Evolutionary conservation across 805 yeast species (phyloP).

Genomic region (Groenewaldozyma tartarivorans): DNA sequence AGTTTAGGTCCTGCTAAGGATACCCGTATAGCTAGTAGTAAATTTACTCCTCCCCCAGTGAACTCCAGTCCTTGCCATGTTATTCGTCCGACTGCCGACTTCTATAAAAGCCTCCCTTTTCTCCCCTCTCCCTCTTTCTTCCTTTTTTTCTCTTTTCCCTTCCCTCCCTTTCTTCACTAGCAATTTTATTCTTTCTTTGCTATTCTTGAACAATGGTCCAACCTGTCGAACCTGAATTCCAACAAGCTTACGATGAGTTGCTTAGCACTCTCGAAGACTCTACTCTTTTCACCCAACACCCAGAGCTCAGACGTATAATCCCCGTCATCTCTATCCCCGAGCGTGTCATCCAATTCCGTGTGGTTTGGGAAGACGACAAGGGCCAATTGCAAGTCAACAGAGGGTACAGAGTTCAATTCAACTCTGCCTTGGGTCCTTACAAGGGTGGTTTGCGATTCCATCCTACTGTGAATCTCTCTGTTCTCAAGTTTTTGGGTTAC

Average conservation of each 20-base stretch:
- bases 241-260: slow-evolving; percentile 96
- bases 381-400: slow-evolving; percentile 89
- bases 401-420: slow-evolving; percentile 97
- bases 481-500: slow-evolving; percentile 92
- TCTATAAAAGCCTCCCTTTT: neutral
- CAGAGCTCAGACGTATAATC: slow-evolving; percentile 79
- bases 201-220: slow-evolving; percentile 45
- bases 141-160: neutral
- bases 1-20: no score
- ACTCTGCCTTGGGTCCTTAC: slow-evolving; percentile 97
- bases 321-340: slow-evolving; percentile 92
- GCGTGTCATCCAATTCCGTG: slow-evolving; percentile 94
- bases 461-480: slow-evolving; percentile 91
- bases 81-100: no score
- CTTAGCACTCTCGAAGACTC: slow-evolving; percentile 83
- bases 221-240: slow-evolving; percentile 96
- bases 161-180: neutral
- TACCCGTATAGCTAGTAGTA: no score
- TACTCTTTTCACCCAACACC: slow-evolving; percentile 78
- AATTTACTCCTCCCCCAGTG: no score
- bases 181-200: neutral
- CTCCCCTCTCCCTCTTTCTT: neutral
- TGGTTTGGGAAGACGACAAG: slow-evolving; percentile 93
- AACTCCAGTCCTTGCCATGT: no score
- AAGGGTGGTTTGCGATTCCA: slow-evolving; percentile 98